Evolutionary conservation across 225 moss, liverwort and hornwort genomes (phyloP), one percentile per base, ranked within the genome.

Genomic region (Physcomitrellopsis africana): DNA sequence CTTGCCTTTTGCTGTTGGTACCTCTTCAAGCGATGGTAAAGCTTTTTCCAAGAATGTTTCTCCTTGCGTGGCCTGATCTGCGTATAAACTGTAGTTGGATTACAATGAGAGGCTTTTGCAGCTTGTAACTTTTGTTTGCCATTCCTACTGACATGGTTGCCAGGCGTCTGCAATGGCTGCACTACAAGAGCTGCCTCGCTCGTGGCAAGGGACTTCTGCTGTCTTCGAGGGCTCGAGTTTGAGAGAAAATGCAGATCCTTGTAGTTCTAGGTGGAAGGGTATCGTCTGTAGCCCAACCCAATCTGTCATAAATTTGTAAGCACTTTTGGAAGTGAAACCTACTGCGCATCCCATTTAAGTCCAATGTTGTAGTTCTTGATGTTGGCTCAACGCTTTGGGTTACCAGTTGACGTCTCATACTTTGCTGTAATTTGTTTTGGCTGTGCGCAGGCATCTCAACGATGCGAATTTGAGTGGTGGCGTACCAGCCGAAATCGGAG

Each of bases 361-460:
- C 17, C 20, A 62, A 23, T 61, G 20, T 45, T 55, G 14, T 57
- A 10, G 10, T 0, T 18, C 5, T 17, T 44, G 48, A 49, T 62
- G 13, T 74, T 20, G 42, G 10, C 42, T 11, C 11, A 37, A 37
- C 32, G 32, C 5, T 37, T 7, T 37, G 32, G 3, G 26, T 45
- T 8, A 16, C 11, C 59, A 59, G 46, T 27, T 59, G 26, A 22
- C n/a, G 22, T 24, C 16, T 1, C 43, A 3, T n/a, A 52, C 27
- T 60, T 44, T 55, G 7, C 11, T 44, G 32, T 37, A 55, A 11
- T 41, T 48, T 63, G 5, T 71, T 19, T 17, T 24, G 24, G 22
- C 32, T 37, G 32, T 37, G n/a, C 70, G 63, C 70, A 84, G 80
- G 65, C 26, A 65, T 60, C 53, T 83, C 23, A 60, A 19, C 47